These are phyloP conservation scores for Sugiyamaella pinicola DNA, from an alignment of 1,139 yeast species.

Conservation along the genomic window DNA sequence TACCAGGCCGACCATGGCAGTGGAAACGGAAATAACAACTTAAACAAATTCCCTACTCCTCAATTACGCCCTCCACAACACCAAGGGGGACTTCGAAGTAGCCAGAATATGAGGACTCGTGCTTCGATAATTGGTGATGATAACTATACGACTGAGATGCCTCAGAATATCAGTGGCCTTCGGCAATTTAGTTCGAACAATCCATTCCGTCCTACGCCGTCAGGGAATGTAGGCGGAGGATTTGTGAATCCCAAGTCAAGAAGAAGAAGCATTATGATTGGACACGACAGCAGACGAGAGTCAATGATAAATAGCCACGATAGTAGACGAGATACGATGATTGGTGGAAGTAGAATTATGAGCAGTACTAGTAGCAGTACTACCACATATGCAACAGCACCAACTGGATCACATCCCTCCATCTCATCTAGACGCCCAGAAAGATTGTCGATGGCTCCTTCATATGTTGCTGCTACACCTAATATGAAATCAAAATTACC, in stretches of 20 bases:
- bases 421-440: slow-evolving; percentile 12
- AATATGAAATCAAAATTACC: slow-evolving; percentile 2
- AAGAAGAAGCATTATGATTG: slow-evolving; percentile 20
- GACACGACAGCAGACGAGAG: slow-evolving; percentile 2
- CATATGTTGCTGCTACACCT: neutral
- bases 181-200: slow-evolving; percentile 11
- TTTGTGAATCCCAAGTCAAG: slow-evolving; percentile 30
- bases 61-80: neutral
- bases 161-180: neutral
- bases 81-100: slow-evolving; percentile 2
- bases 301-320: neutral
- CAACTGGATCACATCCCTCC: slow-evolving; percentile 1
- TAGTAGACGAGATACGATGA: neutral
- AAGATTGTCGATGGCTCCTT: neutral
- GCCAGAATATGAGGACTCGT: slow-evolving; percentile 16
- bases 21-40: slow-evolving; percentile 3
- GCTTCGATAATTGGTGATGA: slow-evolving; percentile 10
- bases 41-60: neutral
- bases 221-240: neutral
- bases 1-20: slow-evolving; percentile 10
- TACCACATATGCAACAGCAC: slow-evolving; percentile 4
- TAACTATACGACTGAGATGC: neutral
- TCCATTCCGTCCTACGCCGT: slow-evolving; percentile 6
- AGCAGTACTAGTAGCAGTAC: neutral
- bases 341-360: neutral